phyloP scores from a whole-genome alignment of 164 flowering plant species.

The Warburgia ugandensis region DNA sequence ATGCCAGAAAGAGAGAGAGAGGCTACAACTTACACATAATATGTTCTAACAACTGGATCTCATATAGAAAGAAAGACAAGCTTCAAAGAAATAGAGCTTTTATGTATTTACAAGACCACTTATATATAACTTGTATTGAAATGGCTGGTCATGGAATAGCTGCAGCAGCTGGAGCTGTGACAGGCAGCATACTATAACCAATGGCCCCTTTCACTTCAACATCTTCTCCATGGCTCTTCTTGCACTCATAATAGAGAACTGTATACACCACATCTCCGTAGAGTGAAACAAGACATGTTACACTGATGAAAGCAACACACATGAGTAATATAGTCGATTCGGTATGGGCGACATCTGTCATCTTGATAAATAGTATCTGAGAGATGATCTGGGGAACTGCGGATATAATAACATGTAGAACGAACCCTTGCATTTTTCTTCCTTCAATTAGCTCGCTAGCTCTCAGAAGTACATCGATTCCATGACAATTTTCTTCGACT shows the following conservation, averaged over 20 bases:
- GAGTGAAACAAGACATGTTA: slow-evolving; percentile 7
- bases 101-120: no score
- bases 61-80: no score
- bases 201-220: slow-evolving; percentile 2
- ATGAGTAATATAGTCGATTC: not conserved
- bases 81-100: no score
- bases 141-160: not conserved
- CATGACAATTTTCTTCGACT: slow-evolving; percentile 11
- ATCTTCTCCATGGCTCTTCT: slow-evolving; percentile 17
- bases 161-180: not conserved
- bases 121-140: no score
- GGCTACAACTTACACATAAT: no score
- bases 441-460: slow-evolving; percentile 16
- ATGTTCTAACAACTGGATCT: no score
- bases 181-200: not conserved
- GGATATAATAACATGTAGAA: not conserved
- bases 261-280: slow-evolving; percentile 6
- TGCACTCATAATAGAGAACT: slow-evolving; percentile 14
- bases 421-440: slow-evolving; percentile 14
- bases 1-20: no score
- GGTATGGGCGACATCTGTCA: not conserved
- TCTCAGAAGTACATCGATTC: slow-evolving; percentile 9
- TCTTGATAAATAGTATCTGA: not conserved
- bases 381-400: not conserved
- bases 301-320: not conserved